Conservation (phyloP, 805 yeast species). For the Myxozyma geophila region DNA sequence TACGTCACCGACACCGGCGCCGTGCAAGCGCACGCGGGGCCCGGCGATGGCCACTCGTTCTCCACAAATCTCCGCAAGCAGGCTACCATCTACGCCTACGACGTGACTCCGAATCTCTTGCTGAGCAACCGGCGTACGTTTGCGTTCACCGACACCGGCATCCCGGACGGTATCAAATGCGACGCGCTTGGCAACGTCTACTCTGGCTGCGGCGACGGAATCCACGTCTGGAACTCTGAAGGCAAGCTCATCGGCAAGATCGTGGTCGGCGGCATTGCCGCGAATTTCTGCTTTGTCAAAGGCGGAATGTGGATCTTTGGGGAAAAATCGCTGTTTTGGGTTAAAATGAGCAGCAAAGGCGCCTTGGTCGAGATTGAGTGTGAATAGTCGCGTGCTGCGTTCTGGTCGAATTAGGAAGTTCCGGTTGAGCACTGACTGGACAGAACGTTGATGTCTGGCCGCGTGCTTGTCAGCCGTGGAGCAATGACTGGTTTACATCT, state of each 20-base stretch:
- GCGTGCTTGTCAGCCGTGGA: no score
- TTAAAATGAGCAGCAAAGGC: conserved; percentile 18
- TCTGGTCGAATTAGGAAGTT: background rate
- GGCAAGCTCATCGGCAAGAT: conserved; percentile 32
- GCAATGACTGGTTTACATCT: no score
- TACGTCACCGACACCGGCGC: conserved; percentile 35
- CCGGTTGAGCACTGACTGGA: background rate
- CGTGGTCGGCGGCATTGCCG: conserved; percentile 22
- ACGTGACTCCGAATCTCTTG: conserved; percentile 12
- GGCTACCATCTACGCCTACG: conserved; percentile 33
- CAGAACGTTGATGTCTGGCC: no score
- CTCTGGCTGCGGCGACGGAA: conserved; percentile 35
- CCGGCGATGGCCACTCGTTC: conserved; percentile 31
- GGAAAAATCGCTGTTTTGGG: conserved; percentile 20
- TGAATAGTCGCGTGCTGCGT: conserved; percentile 8
- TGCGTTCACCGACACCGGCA: conserved; percentile 30
- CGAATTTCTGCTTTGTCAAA: conserved; percentile 32
- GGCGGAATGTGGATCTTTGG: conserved; percentile 34
- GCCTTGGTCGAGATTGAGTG: conserved; percentile 27
- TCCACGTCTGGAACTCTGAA: conserved; percentile 27
- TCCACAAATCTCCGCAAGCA: conserved; percentile 19
- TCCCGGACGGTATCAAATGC: conserved; percentile 35
- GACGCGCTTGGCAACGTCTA: conserved; percentile 31
- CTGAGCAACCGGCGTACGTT: conserved; percentile 22
- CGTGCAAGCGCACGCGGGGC: conserved; percentile 30